Base-by-base conservation (phyloP, 2,329 filamentous ascomycete genomes). In the Thyridium curvatum region DNA sequence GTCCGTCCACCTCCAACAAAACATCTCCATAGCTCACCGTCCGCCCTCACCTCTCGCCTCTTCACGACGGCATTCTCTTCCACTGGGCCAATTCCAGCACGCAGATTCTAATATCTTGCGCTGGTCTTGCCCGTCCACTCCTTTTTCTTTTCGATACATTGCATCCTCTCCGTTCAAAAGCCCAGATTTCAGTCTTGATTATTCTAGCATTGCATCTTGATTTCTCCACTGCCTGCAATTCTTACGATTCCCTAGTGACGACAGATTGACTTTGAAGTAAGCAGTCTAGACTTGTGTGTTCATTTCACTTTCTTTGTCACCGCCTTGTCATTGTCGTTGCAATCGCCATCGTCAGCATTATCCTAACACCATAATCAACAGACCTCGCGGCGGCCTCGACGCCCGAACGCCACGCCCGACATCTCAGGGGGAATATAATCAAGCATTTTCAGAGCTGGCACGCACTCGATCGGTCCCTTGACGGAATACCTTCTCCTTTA, bases 121-220 rank as follows among this genome's bases (percentile, higher is more conserved):
- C 72, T 78, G 74, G 73, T 72, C 62, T 75, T 65, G 71, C 57
- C 73, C 72, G 73, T 77, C 73, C 73, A 65, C 71, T 77, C 73
- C 68, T 69, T 70, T 73, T 48, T 54, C 44, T 34, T 45, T 49
- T n/a, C n/a, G n/a, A n/a, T n/a, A n/a, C 30, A 42, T 26, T 26
- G 21, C 21, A 26, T 26, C 21, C 21, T 6, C 21, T 26, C 21
- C 21, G 10, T 26, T 26, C 21, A 37, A 41, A 37, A 44, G 42
- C 37, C 41, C 38, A 35, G 35, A 29, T 39, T 49, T 39, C 39
- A 41, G 43, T 10, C 10, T 45, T 38, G 40, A 36, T 38, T 35
- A 29, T 41, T 31, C 26, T 31, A 46, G 46, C 47, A 43, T 48
- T 49, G 39, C 43, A 37, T 44, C 47, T 26, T 26, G 21, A 26